These are phyloP conservation scores for Beauveria sp. DNA, from an alignment of 2,329 filamentous ascomycete species.

Conservation along the genomic window DNA sequence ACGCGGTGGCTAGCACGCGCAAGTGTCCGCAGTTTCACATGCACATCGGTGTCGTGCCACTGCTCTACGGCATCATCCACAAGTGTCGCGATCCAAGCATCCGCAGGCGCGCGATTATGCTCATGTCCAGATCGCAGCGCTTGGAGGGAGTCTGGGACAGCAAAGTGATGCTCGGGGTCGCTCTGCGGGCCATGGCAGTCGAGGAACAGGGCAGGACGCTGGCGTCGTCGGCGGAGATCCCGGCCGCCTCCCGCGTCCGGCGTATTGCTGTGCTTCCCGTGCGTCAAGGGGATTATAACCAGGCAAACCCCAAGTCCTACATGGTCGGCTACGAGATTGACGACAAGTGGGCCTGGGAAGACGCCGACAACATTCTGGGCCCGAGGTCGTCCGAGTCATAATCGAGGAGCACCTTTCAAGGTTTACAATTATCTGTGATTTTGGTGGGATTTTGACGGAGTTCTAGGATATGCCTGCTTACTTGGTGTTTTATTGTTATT, in stretches of 20 bases:
- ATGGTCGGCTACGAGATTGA: conserved; percentile 7
- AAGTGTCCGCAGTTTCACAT: conserved; percentile 6
- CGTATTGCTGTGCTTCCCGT: background rate
- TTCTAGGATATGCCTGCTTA: too few relatives aligned
- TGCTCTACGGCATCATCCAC: conserved; percentile 2
- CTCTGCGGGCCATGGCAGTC: background rate
- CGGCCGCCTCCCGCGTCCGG: background rate
- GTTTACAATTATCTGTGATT: too few relatives aligned
- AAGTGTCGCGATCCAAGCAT: conserved; percentile 10
- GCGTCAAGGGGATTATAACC: background rate
- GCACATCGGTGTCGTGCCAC: conserved; percentile 7
- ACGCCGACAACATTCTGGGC: background rate
- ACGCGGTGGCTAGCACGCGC: background rate
- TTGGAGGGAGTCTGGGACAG: conserved; percentile 9
- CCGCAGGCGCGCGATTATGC: background rate
- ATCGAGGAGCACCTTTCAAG: background rate
- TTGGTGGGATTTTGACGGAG: too few relatives aligned
- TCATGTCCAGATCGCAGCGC: background rate
- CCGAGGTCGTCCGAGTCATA: background rate
- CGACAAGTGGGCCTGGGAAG: conserved; percentile 5
- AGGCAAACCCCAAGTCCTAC: background rate
- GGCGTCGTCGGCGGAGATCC: conserved; percentile 2
- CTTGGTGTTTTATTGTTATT: too few relatives aligned
- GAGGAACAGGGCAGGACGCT: conserved; percentile 1
- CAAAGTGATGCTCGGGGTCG: background rate